Evolutionary conservation across 116 monocot genomes (phyloP), one percentile per base, ranked within the genome.

Genomic region (Trichopus zeylanicus): DNA sequence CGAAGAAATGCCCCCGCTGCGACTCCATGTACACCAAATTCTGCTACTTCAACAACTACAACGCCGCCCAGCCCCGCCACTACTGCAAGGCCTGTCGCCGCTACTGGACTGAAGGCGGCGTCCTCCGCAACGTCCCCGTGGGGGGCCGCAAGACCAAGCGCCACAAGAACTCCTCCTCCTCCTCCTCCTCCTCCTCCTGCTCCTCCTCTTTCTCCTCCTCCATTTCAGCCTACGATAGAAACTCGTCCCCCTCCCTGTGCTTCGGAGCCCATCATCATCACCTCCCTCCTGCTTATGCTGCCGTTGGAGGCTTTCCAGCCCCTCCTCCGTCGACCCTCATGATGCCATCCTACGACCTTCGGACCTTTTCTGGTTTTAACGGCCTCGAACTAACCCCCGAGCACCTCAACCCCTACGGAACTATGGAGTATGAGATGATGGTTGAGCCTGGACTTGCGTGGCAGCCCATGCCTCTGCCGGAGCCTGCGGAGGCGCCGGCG

Each of bases 21-120:
- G 79, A 82, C 46, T 87, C 87, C 16, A 73, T 70, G 18, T 80
- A 84, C 70, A 85, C 85, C 66, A 89, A 89, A 65, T 85, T 85
- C 76, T 85, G 89, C 68, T 85, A 85, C 75, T 81, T 78, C 71
- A 89, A 89, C 78, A 89, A 85, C 78, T 86, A 86, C 86, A 86
- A 81, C 74, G 65, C 77, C 63, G 67, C 81, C 30, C 85, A 85
- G 61, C 85, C 86, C 39, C 81, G 86, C 60, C 81, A 86, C 75
- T 86, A 81, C 69, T 86, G 86, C 74, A 86, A 81, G 65, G 31
- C 48, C 59, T 86, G 86, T 34, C 77, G 86, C 42, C 86, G 86
- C 22, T 86, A 86, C 78, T 86, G 86, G 86, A 86, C 86, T 61
- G 74, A 72, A 20, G 79, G 78, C 21, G 83, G 83, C 52, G 67